Evolutionary conservation across 1,284 basidiomycete genomes (phyloP).

Genomic region (Meira nashicola): DNA sequence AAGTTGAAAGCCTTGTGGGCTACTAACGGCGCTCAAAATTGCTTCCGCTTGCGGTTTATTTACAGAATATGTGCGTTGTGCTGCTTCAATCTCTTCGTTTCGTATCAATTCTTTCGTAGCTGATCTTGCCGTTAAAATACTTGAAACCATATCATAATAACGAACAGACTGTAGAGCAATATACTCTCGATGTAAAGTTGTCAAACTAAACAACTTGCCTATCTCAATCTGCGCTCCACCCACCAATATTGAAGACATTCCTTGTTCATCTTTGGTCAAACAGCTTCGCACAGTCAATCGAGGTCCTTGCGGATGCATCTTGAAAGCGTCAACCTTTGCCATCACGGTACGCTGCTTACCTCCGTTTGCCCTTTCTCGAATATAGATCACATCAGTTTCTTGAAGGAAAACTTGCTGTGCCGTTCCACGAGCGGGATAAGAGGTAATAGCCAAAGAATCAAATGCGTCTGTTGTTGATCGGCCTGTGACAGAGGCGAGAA

Average conservation of each 20-base stretch:
- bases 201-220: constrained; percentile 79
- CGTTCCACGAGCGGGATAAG: constrained; percentile 12
- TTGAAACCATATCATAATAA: constrained; percentile 71
- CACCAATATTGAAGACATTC: constrained; percentile 53
- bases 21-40: constrained; percentile 68
- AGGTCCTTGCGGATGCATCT: constrained; percentile 57
- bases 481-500: constrained; percentile 24
- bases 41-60: constrained; percentile 94
- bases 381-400: constrained; percentile 60
- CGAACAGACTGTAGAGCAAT: constrained; percentile 76
- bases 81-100: constrained; percentile 55
- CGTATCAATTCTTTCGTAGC: constrained; percentile 55
- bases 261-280: constrained; percentile 51
- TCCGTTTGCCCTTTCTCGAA: constrained; percentile 55
- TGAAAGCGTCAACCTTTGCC: constrained; percentile 73
- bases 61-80: constrained; percentile 69
- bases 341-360: constrained; percentile 55
- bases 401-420: constrained; percentile 12
- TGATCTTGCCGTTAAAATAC: constrained; percentile 67
- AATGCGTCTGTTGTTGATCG: constrained; percentile 34
- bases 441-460: constrained; percentile 31
- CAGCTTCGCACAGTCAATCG: constrained; percentile 56
- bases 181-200: constrained; percentile 87
- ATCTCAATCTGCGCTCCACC: constrained; percentile 69
- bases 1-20: constrained; percentile 70